Conservation (phyloP, 306 rosid species). For the Hylodesmum podocarpum region DNA sequence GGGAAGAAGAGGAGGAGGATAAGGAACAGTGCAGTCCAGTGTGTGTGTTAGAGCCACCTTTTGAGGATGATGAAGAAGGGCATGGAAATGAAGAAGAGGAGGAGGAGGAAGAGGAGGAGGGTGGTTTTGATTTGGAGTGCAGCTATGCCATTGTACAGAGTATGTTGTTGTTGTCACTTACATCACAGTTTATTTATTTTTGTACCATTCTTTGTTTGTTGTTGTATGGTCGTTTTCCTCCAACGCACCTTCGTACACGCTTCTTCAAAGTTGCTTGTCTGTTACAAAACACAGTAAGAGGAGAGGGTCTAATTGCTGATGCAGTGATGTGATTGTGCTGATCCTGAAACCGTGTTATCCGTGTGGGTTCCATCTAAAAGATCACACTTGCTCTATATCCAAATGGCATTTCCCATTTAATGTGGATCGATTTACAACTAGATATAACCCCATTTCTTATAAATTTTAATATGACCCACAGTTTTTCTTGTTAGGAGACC, state of each 20-base stretch:
- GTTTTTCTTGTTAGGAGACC: conserved; percentile 30
- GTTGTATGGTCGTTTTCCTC: conserved; percentile 49
- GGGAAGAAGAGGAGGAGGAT: conserved; percentile 77
- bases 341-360: conserved; percentile 39
- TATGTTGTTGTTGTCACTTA: too few relatives aligned
- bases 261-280: conserved; percentile 29
- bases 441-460: conserved; percentile 7
- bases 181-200: conserved; percentile 36
- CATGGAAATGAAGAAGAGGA: conserved; percentile 44
- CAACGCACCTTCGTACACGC: conserved; percentile 32
- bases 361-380: conserved; percentile 62
- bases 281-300: background rate
- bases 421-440: conserved; percentile 17
- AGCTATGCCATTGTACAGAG: conserved; percentile 88
- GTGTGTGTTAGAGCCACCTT: conserved; percentile 90
- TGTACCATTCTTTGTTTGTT: conserved; percentile 36
- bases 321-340: conserved; percentile 32
- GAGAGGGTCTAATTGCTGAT: conserved; percentile 19
- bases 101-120: conserved; percentile 30
- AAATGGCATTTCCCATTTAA: conserved; percentile 30
- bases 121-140: conserved; percentile 61
- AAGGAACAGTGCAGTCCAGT: conserved; percentile 96
- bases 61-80: conserved; percentile 64
- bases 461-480: conserved; percentile 43
- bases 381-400: conserved; percentile 27